Conservation (phyloP, 192 early-diverging fungal genomes). For the Coemansia sp. region DNA sequence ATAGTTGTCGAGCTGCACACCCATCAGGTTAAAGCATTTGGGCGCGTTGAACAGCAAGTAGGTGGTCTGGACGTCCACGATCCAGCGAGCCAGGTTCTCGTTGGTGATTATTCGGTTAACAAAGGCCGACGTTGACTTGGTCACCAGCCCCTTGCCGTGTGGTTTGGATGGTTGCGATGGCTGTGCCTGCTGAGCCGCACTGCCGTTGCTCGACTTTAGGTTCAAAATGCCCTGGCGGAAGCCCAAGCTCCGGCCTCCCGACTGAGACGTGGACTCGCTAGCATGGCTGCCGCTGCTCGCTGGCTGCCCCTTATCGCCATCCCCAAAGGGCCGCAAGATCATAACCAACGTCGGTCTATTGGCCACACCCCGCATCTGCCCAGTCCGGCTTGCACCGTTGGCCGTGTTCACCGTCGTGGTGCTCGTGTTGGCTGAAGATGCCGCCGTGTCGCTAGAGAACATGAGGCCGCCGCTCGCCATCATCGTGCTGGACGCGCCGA, state of each 20-base stretch:
- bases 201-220: conserved; percentile 5
- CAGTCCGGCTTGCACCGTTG: too few species aligned
- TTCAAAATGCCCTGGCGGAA: conserved; percentile 23
- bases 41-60: conserved; percentile 42
- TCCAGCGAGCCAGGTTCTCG: conserved; percentile 60
- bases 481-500: conserved; percentile 25
- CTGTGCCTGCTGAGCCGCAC: background rate
- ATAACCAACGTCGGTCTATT: conserved; percentile 39
- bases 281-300: background rate
- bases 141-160: conserved; percentile 64
- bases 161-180: conserved; percentile 14
- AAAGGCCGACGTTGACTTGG: conserved; percentile 72
- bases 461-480: conserved; percentile 36
- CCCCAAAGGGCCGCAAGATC: conserved; percentile 7
- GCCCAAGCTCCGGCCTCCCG: conserved; percentile 13
- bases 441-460: conserved; percentile 11
- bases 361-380: background rate
- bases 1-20: conserved; percentile 36
- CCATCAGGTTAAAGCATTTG: conserved; percentile 17
- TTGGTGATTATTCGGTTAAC: conserved; percentile 68
- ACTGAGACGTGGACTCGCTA: conserved; percentile 11
- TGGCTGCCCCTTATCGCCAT: background rate
- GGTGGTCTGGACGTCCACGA: conserved; percentile 10
- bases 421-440: background rate
- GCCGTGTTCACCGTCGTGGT: too few species aligned